Evolutionary conservation across 78 protist species (phyloP).

Genomic region (Dictyostelium intermedium): DNA sequence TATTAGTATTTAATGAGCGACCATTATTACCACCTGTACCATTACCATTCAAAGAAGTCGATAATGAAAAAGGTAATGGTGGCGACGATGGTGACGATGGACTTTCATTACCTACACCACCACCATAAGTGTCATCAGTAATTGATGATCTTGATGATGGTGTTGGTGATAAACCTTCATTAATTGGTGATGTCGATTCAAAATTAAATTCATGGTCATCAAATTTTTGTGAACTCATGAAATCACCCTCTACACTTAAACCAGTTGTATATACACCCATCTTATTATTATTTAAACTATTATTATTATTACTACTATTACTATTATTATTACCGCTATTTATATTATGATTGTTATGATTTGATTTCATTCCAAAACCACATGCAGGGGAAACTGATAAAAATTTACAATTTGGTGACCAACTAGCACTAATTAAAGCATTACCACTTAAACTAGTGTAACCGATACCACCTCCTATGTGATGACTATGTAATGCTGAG

Average conservation of each 20-base stretch:
- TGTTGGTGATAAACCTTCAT: not conserved
- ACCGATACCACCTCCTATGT: not conserved
- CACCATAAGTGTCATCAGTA: not conserved
- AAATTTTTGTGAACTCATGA: not conserved
- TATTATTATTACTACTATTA: not conserved
- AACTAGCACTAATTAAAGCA: conserved; percentile 20
- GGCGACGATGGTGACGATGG: not conserved
- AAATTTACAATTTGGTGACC: conserved; percentile 75
- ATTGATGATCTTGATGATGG: not conserved
- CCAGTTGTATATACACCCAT: not conserved
- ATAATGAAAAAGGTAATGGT: not conserved
- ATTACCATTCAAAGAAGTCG: not conserved
- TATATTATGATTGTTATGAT: not conserved
- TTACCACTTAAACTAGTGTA: not conserved
- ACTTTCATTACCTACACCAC: not conserved
- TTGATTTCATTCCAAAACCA: not conserved
- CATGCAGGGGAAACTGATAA: conserved; percentile 20
- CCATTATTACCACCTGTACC: not conserved
- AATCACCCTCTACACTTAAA: not conserved
- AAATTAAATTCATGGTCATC: conserved; percentile 9
- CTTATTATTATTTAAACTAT: not conserved
- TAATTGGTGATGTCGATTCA: not conserved
- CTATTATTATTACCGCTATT: not conserved
- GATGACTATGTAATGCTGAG: not conserved
- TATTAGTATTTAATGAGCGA: not conserved